These are phyloP conservation scores for Metschnikowia arizonensis DNA, from an alignment of 805 yeast species.

Conservation along the genomic window DNA sequence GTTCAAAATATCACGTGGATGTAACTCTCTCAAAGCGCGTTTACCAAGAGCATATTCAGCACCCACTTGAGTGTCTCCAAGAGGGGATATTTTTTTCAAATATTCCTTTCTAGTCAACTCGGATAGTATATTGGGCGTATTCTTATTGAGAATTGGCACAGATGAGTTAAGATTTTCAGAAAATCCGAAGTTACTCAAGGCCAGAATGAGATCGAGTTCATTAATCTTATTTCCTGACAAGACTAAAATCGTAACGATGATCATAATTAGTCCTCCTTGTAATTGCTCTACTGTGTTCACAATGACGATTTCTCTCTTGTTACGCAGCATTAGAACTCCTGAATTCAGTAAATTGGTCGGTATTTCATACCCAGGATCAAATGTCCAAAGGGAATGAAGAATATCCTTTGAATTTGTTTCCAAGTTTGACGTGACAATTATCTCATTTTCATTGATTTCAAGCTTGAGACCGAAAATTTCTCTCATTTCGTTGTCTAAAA, in stretches of 20 bases:
- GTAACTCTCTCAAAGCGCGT: constrained; percentile 31
- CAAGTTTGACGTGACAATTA: constrained; percentile 22
- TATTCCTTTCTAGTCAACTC: constrained; percentile 32
- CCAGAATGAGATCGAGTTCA: constrained; percentile 23
- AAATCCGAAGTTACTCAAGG: constrained; percentile 25
- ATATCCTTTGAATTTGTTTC: constrained; percentile 18
- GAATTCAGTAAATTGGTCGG: constrained; percentile 2
- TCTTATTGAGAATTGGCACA: constrained; percentile 22
- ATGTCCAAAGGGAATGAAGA: constrained; percentile 26
- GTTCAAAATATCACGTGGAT: constrained; percentile 25
- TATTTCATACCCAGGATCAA: neutral
- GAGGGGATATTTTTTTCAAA: constrained; percentile 16
- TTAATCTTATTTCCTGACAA: constrained; percentile 30
- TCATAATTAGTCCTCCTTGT: constrained; percentile 28
- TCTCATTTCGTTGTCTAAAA: constrained; percentile 18
- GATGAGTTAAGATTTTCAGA: constrained; percentile 18
- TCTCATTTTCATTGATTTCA: constrained; percentile 15
- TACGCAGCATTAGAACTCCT: constrained; percentile 21
- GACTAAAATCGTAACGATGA: constrained; percentile 28
- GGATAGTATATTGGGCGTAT: constrained; percentile 21
- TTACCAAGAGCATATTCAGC: constrained; percentile 31
- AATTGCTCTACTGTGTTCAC: constrained; percentile 26
- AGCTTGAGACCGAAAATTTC: constrained; percentile 28
- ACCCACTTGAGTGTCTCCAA: constrained; percentile 13
- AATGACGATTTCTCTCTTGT: constrained; percentile 18